Evolutionary conservation across 2,329 filamentous ascomycete species (phyloP).

Genomic region (Exophiala oligosperma): DNA sequence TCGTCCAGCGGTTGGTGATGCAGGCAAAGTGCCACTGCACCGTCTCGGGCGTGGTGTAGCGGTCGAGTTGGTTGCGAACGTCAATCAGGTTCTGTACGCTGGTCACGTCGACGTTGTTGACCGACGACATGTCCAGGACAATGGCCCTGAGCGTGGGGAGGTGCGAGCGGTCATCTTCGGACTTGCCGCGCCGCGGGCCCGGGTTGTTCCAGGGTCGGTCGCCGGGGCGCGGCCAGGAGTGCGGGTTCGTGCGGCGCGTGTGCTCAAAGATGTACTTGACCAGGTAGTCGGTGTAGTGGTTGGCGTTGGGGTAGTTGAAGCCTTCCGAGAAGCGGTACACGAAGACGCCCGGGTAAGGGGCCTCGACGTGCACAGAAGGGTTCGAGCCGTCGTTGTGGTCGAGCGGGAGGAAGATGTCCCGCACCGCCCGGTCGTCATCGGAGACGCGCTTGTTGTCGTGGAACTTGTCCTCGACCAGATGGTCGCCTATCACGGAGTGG

Average conservation of each 20-base stretch:
- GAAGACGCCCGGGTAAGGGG: conserved; percentile 87
- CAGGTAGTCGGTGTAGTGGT: conserved; percentile 81
- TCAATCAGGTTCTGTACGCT: conserved; percentile 92
- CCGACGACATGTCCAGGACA: conserved; percentile 88
- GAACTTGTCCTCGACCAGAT: conserved; percentile 65
- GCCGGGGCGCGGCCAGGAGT: conserved; percentile 63
- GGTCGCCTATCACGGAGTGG: conserved; percentile 78
- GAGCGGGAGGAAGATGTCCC: conserved; percentile 84
- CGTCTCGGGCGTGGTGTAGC: conserved; percentile 73
- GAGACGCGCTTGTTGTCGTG: conserved; percentile 28
- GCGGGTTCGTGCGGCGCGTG: conserved; percentile 74
- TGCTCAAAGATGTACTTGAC: conserved; percentile 65
- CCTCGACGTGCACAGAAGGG: conserved; percentile 73
- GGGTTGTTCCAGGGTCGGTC: conserved; percentile 97
- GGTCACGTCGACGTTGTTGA: conserved; percentile 92
- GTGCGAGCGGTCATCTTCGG: conserved; percentile 47
- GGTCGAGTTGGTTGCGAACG: conserved; percentile 88
- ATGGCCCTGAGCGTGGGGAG: conserved; percentile 79
- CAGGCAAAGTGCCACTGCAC: conserved; percentile 97
- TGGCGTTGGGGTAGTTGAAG: conserved; percentile 94
- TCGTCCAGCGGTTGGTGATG: conserved; percentile 92
- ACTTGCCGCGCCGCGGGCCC: conserved; percentile 64
- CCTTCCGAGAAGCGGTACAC: conserved; percentile 94
- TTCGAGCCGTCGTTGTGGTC: conserved; percentile 90
- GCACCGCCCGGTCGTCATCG: conserved; percentile 37